phyloP scores from a whole-genome alignment of 345 rosid genomes.

The Linum tenue region DNA sequence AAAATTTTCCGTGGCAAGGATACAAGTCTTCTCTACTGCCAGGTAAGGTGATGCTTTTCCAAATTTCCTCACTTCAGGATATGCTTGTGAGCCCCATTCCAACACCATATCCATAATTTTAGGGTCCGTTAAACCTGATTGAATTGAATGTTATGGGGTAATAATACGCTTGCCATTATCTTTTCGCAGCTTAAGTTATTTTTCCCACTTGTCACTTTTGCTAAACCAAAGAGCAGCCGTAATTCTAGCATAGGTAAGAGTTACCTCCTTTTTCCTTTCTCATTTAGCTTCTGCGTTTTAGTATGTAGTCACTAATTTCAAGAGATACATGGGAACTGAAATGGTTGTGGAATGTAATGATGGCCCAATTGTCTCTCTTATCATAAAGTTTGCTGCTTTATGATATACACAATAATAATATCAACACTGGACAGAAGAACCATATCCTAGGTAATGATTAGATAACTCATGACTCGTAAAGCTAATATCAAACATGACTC shows the following conservation, averaged over 20 bases:
- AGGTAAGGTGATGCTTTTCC: constrained; percentile 36
- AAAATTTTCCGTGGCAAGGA: constrained; percentile 99
- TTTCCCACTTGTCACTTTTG: constrained; percentile 87
- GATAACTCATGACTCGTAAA: not conserved
- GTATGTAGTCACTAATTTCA: not conserved
- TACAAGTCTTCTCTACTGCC: constrained; percentile 89
- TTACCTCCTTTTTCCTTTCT: not conserved
- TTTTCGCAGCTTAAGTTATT: constrained; percentile 71
- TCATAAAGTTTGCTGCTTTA: too few species aligned
- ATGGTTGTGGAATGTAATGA: not conserved
- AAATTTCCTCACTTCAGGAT: not conserved
- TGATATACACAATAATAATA: not conserved
- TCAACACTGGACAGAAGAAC: not conserved
- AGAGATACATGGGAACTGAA: not conserved
- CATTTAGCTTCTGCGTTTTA: not conserved
- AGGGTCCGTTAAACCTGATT: too few species aligned
- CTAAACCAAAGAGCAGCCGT: constrained; percentile 97
- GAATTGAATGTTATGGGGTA: too few species aligned
- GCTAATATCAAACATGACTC: constrained; percentile 7
- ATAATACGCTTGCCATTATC: not conserved
- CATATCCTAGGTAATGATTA: not conserved
- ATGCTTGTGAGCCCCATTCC: too few species aligned
- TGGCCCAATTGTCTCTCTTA: too few species aligned
- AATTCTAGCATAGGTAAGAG: constrained; percentile 92
- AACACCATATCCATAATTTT: too few species aligned